phyloP scores from a whole-genome alignment of 495 filamentous ascomycete genomes.

The Paragyromitra xinjiangensis region DNA sequence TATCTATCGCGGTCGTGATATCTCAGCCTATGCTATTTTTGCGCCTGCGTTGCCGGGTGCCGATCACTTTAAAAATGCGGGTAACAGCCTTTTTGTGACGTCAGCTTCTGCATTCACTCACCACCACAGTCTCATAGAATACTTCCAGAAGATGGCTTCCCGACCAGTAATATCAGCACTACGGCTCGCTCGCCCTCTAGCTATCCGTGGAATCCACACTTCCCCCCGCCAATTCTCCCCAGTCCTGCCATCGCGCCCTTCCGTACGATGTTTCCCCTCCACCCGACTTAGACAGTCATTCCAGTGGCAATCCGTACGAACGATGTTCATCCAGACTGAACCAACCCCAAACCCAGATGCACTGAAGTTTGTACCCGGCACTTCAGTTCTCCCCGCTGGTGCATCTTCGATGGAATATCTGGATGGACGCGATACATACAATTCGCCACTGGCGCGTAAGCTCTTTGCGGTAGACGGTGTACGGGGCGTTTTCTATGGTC shows the following conservation, averaged over 20 bases:
- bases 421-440: constrained; percentile 85
- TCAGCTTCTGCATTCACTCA: background rate
- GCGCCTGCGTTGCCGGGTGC: too few relatives aligned
- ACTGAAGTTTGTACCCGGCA: constrained; percentile 93
- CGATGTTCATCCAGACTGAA: constrained; percentile 97
- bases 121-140: background rate
- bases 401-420: constrained; percentile 90
- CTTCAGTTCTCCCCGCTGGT: constrained; percentile 76
- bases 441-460: constrained; percentile 89
- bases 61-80: background rate
- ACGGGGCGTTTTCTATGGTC: constrained; percentile 90
- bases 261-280: background rate
- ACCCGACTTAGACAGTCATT: background rate
- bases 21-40: too few relatives aligned
- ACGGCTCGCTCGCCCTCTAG: background rate
- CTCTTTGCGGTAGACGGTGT: constrained; percentile 92
- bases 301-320: constrained; percentile 62
- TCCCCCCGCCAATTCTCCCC: background rate
- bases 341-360: constrained; percentile 89
- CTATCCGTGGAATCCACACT: constrained; percentile 7
- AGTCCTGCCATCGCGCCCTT: background rate
- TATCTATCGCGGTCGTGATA: too few relatives aligned
- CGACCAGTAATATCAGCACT: constrained; percentile 13
- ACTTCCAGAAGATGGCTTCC: constrained; percentile 9
- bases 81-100: background rate